Conservation (phyloP, 1,139 yeast genomes). For the Yamadazyma sp. region DNA sequence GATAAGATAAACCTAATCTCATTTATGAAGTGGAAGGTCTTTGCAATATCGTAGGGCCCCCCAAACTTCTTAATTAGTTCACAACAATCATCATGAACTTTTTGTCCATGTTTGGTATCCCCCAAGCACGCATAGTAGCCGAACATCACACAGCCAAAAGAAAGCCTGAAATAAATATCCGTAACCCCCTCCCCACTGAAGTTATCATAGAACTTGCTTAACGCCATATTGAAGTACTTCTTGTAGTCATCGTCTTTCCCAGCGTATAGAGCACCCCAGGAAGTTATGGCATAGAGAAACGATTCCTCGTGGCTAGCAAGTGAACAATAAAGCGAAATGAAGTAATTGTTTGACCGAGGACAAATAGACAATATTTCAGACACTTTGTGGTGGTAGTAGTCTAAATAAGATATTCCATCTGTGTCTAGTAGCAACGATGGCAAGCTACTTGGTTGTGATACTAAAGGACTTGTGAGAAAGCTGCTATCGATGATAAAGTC, state of each 20-base stretch:
- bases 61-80: conserved; percentile 52
- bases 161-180: conserved; percentile 11
- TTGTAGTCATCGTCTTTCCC: conserved; percentile 21
- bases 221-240: conserved; percentile 21
- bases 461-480: background rate
- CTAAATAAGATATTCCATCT: conserved; percentile 18
- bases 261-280: conserved; percentile 38
- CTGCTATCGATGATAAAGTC: conserved; percentile 13
- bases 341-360: conserved; percentile 43
- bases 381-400: conserved; percentile 20
- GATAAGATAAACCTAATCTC: conserved; percentile 21
- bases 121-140: conserved; percentile 36
- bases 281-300: conserved; percentile 43
- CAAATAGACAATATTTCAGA: conserved; percentile 23
- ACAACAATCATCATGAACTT: conserved; percentile 27
- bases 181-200: conserved; percentile 3
- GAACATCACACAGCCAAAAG: conserved; percentile 9
- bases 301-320: conserved; percentile 42
- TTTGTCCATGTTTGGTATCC: conserved; percentile 42
- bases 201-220: conserved; percentile 9
- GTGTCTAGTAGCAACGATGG: conserved; percentile 16
- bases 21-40: conserved; percentile 18
- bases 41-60: conserved; percentile 37
- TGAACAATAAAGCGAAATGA: conserved; percentile 38
- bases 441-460: conserved; percentile 3